Evolutionary conservation across 1,139 yeast genomes (phyloP).

Genomic region (Candida mesenterica): DNA sequence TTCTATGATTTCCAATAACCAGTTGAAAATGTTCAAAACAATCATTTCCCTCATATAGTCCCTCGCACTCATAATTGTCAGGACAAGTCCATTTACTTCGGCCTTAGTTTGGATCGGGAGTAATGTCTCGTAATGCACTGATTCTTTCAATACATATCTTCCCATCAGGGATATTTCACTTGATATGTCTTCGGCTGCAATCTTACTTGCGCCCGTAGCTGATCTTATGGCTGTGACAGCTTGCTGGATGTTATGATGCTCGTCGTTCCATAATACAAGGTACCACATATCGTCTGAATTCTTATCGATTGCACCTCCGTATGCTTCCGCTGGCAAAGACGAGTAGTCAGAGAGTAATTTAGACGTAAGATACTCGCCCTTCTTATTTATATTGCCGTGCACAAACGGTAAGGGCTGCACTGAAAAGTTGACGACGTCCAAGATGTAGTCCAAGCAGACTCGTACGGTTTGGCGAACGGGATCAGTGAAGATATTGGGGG

Average conservation of each 20-base stretch:
- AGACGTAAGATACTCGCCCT: slow-evolving; percentile 18
- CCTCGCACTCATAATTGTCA: slow-evolving; percentile 48
- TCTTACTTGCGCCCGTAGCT: slow-evolving; percentile 27
- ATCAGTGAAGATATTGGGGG: slow-evolving; percentile 11
- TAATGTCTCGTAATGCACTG: slow-evolving; percentile 19
- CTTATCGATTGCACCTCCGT: slow-evolving; percentile 28
- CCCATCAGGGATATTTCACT: slow-evolving; percentile 35
- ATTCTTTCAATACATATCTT: slow-evolving; percentile 25
- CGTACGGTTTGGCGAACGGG: slow-evolving; percentile 31
- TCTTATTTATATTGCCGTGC: slow-evolving; percentile 26
- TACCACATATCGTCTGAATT: slow-evolving; percentile 35
- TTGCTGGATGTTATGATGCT: slow-evolving; percentile 55
- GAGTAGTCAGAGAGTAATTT: slow-evolving; percentile 28
- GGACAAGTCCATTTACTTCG: slow-evolving; percentile 52
- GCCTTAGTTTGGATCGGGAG: slow-evolving; percentile 30
- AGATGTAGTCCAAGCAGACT: slow-evolving; percentile 45
- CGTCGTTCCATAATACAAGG: slow-evolving; percentile 71
- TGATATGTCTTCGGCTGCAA: slow-evolving; percentile 33
- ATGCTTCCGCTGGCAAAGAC: slow-evolving; percentile 27
- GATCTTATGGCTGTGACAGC: slow-evolving; percentile 44
- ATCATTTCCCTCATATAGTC: slow-evolving; percentile 51
- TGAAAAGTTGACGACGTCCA: slow-evolving; percentile 44
- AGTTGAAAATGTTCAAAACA: slow-evolving; percentile 41
- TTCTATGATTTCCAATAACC: slow-evolving; percentile 47
- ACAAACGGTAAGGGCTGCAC: slow-evolving; percentile 36